phyloP scores from a whole-genome alignment of 306 rosid species.

The Mimosa pudica region DNA sequence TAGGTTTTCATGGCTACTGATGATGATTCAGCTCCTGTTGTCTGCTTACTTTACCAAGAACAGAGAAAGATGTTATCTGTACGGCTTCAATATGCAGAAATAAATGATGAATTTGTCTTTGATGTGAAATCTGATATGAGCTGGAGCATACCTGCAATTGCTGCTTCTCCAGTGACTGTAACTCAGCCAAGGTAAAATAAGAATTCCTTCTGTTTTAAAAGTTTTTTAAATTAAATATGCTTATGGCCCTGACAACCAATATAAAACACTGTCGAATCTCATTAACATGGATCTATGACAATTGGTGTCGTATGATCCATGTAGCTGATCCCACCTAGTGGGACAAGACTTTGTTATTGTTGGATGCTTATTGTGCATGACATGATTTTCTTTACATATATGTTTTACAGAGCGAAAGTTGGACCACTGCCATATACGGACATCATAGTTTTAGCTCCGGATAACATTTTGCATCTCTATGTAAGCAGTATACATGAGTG shows the following conservation, averaged over 20 bases:
- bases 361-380: conserved; percentile 22
- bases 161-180: conserved; percentile 83
- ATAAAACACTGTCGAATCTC: no score
- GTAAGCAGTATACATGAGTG: conserved; percentile 59
- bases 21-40: conserved; percentile 78
- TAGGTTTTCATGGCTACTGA: conserved; percentile 88
- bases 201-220: conserved; percentile 6
- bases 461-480: conserved; percentile 78
- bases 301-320: no score
- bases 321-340: no score
- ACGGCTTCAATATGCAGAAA: conserved; percentile 83
- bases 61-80: conserved; percentile 80
- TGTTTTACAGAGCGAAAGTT: conserved; percentile 64
- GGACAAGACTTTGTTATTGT: no score
- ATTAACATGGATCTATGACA: no score
- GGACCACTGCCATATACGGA: conserved; percentile 81
- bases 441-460: conserved; percentile 81
- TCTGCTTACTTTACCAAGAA: conserved; percentile 92
- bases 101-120: conserved; percentile 77
- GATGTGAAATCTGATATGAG: conserved; percentile 93
- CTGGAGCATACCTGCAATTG: conserved; percentile 90
- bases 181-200: conserved; percentile 77
- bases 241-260: neutral
- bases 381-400: conserved; percentile 36
- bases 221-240: conserved; percentile 20